Conservation (phyloP, 2,329 filamentous ascomycete species). For the Pyrenophora graminea region DNA sequence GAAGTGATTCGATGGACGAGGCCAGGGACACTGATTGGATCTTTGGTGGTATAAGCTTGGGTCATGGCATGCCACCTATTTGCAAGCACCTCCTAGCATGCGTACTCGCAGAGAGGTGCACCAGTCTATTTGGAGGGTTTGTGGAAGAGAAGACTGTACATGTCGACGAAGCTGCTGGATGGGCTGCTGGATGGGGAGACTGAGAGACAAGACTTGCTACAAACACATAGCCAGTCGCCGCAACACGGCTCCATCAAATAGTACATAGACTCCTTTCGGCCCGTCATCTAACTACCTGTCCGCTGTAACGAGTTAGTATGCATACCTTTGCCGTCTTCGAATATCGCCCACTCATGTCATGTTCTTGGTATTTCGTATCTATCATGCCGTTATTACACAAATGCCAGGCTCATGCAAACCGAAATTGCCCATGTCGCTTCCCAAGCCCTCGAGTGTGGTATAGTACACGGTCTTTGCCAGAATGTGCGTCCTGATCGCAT, state of each 20-base stretch:
- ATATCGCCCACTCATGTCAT: not conserved
- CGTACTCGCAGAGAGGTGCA: conserved; percentile 71
- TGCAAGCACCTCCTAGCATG: conserved; percentile 94
- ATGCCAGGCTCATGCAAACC: conserved; percentile 5
- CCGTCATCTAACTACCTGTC: no score
- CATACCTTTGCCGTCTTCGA: no score
- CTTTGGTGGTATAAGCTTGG: conserved; percentile 53
- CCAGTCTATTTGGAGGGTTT: conserved; percentile 58
- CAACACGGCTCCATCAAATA: conserved; percentile 20
- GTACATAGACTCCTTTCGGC: not conserved
- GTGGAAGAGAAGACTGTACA: conserved; percentile 60
- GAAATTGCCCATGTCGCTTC: not conserved
- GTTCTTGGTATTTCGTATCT: conserved; percentile 25
- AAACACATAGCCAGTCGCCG: conserved; percentile 23
- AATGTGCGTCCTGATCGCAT: conserved; percentile 2
- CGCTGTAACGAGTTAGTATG: no score
- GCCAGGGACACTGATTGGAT: conserved; percentile 10
- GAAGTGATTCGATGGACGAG: not conserved
- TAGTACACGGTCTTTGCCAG: conserved; percentile 28
- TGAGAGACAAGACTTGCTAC: conserved; percentile 18
- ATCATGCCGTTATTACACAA: conserved; percentile 32
- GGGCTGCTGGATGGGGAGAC: conserved; percentile 54
- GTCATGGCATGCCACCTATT: conserved; percentile 57
- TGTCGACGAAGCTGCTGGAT: conserved; percentile 73
- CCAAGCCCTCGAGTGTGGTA: conserved; percentile 23